phyloP scores from a whole-genome alignment of 805 yeast genomes.

The Pichia nakasei region DNA sequence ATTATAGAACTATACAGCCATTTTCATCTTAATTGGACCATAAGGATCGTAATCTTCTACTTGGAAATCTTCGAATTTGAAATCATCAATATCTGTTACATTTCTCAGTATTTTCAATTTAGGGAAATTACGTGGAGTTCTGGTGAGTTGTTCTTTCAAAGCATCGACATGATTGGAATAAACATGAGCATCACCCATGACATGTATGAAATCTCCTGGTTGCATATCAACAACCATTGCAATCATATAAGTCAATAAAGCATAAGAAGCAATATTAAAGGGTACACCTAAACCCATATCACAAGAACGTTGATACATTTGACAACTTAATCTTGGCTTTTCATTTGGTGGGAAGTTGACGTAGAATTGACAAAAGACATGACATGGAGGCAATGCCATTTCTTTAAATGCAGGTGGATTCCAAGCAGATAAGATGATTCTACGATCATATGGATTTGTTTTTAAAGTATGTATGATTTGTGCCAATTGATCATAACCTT shows the following conservation, averaged over 20 bases:
- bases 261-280: constrained; percentile 94
- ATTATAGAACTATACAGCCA: constrained; percentile 70
- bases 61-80: constrained; percentile 80
- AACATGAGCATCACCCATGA: constrained; percentile 95
- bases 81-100: constrained; percentile 73
- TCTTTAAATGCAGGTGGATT: constrained; percentile 88
- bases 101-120: constrained; percentile 60
- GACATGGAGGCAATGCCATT: constrained; percentile 99
- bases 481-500: constrained; percentile 86
- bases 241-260: constrained; percentile 85
- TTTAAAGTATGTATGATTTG: constrained; percentile 73
- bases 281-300: constrained; percentile 99
- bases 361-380: constrained; percentile 90
- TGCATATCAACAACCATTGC: constrained; percentile 94
- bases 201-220: constrained; percentile 91
- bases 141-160: constrained; percentile 62
- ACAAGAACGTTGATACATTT: constrained; percentile 93
- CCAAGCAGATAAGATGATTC: constrained; percentile 96
- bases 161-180: constrained; percentile 92
- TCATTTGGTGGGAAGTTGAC: constrained; percentile 65
- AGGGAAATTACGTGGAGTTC: constrained; percentile 79
- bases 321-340: constrained; percentile 68
- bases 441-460: constrained; percentile 86
- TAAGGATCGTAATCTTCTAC: constrained; percentile 75
- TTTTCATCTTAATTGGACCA: constrained; percentile 82